Conservation (phyloP, 371 early-diverging fungal genomes). For the Actinomortierella wolfii region DNA sequence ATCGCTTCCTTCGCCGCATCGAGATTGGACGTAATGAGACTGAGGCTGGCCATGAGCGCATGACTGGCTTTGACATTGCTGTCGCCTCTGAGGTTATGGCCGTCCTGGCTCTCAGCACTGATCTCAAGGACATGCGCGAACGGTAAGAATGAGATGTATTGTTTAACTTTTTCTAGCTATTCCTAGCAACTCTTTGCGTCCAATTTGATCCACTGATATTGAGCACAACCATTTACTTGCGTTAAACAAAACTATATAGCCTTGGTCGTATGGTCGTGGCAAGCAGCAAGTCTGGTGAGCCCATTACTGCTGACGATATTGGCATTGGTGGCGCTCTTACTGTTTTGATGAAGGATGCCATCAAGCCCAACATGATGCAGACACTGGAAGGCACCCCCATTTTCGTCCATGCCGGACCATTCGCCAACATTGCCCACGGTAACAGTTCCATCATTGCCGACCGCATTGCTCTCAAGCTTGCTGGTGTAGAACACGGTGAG, state of each 20-base stretch:
- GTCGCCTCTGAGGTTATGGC: constrained; percentile 99
- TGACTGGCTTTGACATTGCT: constrained; percentile 95
- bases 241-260: constrained; percentile 9
- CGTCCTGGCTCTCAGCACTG: constrained; percentile 89
- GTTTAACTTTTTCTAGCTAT: too few relatives aligned
- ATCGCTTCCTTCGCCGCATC: constrained; percentile 91
- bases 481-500: constrained; percentile 68
- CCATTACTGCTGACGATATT: constrained; percentile 94
- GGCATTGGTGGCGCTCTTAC: constrained; percentile 95
- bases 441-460: constrained; percentile 95
- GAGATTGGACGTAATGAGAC: constrained; percentile 87
- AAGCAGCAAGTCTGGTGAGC: constrained; percentile 76
- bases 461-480: constrained; percentile 90
- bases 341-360: constrained; percentile 97
- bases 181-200: too few relatives aligned
- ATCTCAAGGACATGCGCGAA: constrained; percentile 89
- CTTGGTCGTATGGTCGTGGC: constrained; percentile 96
- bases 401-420: constrained; percentile 98
- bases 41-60: constrained; percentile 84
- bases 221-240: too few relatives aligned
- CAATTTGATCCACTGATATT: too few relatives aligned
- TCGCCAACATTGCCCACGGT: constrained; percentile 98
- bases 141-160: constrained; percentile 44
- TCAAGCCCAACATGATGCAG: constrained; percentile 98
- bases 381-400: constrained; percentile 97